phyloP scores from a whole-genome alignment of 768 basidiomycete genomes.

The Hygrocybe punicea region DNA sequence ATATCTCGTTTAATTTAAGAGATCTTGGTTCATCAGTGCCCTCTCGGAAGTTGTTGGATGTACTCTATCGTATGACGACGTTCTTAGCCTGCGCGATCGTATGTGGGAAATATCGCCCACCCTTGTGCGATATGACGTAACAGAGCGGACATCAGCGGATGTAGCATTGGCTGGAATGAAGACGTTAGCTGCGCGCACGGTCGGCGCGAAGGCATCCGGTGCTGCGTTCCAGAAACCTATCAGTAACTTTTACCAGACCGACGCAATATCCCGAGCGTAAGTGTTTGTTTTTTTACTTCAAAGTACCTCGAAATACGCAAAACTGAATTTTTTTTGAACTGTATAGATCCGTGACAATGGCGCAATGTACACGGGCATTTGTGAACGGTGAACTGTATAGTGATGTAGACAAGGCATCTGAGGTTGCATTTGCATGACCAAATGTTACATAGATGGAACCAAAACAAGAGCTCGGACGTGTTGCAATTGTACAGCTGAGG shows the following conservation, averaged over 20 bases:
- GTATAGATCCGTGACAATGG: conserved; percentile 88
- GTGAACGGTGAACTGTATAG: conserved; percentile 69
- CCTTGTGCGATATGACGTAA: conserved; percentile 77
- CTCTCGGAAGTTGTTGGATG: conserved; percentile 81
- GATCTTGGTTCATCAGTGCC: conserved; percentile 49
- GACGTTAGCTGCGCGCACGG: conserved; percentile 49
- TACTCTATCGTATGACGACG: conserved; percentile 86
- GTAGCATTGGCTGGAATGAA: conserved; percentile 69
- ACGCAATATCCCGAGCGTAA: conserved; percentile 89
- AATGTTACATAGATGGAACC: background rate
- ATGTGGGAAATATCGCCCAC: conserved; percentile 97
- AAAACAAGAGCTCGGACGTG: background rate
- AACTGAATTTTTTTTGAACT: background rate
- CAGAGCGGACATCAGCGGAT: conserved; percentile 73
- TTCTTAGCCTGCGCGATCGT: conserved; percentile 78
- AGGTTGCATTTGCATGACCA: conserved; percentile 42
- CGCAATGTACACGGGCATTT: conserved; percentile 85
- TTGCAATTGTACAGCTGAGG: no score
- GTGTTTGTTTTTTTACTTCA: conserved; percentile 33
- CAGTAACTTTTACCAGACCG: conserved; percentile 93
- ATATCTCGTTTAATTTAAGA: background rate
- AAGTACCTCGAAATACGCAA: background rate
- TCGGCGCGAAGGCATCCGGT: conserved; percentile 54
- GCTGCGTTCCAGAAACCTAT: conserved; percentile 75
- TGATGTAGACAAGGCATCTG: conserved; percentile 45